Conservation (phyloP, 305 asterid species). For the Fraxinus latifolia region DNA sequence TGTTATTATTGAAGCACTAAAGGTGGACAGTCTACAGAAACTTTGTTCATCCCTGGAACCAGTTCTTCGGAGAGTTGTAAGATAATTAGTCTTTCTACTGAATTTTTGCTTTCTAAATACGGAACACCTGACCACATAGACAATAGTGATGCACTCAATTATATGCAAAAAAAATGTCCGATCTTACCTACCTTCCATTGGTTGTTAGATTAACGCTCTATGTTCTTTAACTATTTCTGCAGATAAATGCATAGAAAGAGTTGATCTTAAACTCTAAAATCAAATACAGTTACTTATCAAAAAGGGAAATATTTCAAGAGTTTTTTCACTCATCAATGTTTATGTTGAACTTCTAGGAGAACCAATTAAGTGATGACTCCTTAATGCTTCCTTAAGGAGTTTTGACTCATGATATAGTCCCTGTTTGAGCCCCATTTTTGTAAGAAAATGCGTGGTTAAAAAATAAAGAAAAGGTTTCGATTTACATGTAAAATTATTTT, state of each 20-base stretch:
- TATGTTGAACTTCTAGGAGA: not conserved
- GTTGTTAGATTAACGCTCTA: not conserved
- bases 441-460: too few relatives aligned
- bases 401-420: not conserved
- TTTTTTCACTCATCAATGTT: not conserved
- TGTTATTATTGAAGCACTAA: slow-evolving; percentile 91
- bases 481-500: too few relatives aligned
- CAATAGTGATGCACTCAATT: not conserved
- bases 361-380: not conserved
- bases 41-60: slow-evolving; percentile 97
- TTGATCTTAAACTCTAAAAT: not conserved
- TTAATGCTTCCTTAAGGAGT: not conserved
- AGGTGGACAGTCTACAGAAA: slow-evolving; percentile 92
- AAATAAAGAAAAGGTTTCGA: too few relatives aligned
- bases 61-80: slow-evolving; percentile 95
- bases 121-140: not conserved
- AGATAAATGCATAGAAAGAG: not conserved
- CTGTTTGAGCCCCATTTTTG: too few relatives aligned
- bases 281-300: not conserved
- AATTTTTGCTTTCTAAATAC: slow-evolving; percentile 2
- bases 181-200: not conserved
- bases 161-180: not conserved
- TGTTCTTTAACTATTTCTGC: not conserved
- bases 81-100: slow-evolving; percentile 30
- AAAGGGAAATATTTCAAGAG: not conserved